Evolutionary conservation across 2,329 filamentous ascomycete species (phyloP).

Genomic region (Chaetomium sp.): DNA sequence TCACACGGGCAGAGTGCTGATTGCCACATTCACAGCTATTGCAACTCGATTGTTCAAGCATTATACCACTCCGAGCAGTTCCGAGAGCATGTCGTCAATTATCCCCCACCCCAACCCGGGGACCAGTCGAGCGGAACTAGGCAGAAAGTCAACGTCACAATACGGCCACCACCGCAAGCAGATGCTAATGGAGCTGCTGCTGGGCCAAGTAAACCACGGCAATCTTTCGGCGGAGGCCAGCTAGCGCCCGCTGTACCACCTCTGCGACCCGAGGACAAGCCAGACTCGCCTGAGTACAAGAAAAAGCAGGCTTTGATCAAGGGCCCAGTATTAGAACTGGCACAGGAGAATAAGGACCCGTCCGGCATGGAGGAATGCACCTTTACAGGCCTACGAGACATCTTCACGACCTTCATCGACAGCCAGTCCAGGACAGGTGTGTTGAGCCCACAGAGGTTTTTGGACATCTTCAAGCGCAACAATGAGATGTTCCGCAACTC

Average conservation of each 20-base stretch:
- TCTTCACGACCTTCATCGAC: constrained; percentile 86
- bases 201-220: constrained; percentile 50
- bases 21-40: constrained; percentile 66
- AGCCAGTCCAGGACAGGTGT: constrained; percentile 84
- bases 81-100: constrained; percentile 90
- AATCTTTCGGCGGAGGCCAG: constrained; percentile 57
- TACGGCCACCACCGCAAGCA: constrained; percentile 59
- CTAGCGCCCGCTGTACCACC: constrained; percentile 57
- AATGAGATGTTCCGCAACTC: constrained; percentile 97
- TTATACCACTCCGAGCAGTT: constrained; percentile 95
- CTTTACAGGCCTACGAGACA: constrained; percentile 93
- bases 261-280: constrained; percentile 81
- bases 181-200: constrained; percentile 49
- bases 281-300: constrained; percentile 94
- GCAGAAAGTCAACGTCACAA: constrained; percentile 61
- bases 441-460: constrained; percentile 85
- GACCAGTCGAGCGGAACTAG: constrained; percentile 65
- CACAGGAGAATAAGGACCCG: constrained; percentile 73
- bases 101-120: constrained; percentile 71
- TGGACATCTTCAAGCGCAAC: constrained; percentile 90
- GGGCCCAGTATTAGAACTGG: constrained; percentile 83
- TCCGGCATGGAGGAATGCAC: constrained; percentile 95
- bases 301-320: constrained; percentile 92
- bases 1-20: constrained; percentile 14
- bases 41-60: constrained; percentile 96